These are phyloP conservation scores for Helenozyma rhizophorensis DNA, from an alignment of 805 yeast genomes.

Conservation along the genomic window DNA sequence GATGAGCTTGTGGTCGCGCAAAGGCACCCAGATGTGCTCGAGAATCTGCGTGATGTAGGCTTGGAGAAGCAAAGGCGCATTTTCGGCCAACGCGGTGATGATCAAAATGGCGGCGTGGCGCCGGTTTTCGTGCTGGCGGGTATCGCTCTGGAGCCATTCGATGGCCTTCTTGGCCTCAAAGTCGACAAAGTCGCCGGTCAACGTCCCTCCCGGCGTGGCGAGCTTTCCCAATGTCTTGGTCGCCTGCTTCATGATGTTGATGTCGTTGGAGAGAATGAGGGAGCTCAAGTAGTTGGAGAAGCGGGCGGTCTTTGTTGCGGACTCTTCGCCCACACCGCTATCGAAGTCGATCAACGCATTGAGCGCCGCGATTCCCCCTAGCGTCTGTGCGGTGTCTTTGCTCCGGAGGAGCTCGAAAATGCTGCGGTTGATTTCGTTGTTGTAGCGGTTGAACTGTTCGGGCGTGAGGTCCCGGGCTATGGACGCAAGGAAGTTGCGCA, in stretches of 20 bases:
- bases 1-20: constrained; percentile 70
- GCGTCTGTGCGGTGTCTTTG: constrained; percentile 61
- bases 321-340: constrained; percentile 69
- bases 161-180: constrained; percentile 84
- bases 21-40: constrained; percentile 81
- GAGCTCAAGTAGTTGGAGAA: constrained; percentile 84
- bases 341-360: constrained; percentile 83
- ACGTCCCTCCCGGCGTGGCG: constrained; percentile 83
- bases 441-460: constrained; percentile 77
- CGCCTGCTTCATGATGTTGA: constrained; percentile 81
- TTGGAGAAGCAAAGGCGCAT: constrained; percentile 80
- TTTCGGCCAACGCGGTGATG: constrained; percentile 76
- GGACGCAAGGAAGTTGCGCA: constrained; percentile 63
- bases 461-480: constrained; percentile 77
- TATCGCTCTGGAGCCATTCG: constrained; percentile 86
- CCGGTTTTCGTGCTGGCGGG: constrained; percentile 67
- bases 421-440: constrained; percentile 79
- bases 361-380: constrained; percentile 90
- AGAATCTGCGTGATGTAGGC: constrained; percentile 74
- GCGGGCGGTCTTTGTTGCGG: constrained; percentile 83
- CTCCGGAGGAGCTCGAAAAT: constrained; percentile 83
- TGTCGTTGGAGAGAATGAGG: constrained; percentile 75
- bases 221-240: constrained; percentile 83
- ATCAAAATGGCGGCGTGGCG: constrained; percentile 89
- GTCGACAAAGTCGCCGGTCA: constrained; percentile 90